Conservation (phyloP, 345 rosid genomes). For the Microcos paniculata region DNA sequence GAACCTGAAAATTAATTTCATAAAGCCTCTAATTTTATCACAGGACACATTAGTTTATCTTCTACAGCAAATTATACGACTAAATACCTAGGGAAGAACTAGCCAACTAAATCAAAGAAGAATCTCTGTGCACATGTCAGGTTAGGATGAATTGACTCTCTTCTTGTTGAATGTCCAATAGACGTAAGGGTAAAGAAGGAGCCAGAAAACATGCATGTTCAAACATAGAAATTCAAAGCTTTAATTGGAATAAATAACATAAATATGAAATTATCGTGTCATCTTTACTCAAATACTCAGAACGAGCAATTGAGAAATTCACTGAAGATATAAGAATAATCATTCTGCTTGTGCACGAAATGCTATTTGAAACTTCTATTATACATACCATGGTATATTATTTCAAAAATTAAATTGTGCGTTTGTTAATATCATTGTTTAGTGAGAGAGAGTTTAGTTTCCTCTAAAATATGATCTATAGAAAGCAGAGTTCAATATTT, state of each 20-base stretch:
- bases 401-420: background rate
- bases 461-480: background rate
- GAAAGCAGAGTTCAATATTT: background rate
- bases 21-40: background rate
- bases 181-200: background rate
- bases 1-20: background rate
- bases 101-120: background rate
- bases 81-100: background rate
- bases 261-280: background rate
- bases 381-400: background rate
- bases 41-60: background rate
- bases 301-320: background rate
- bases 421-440: background rate
- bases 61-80: background rate
- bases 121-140: background rate
- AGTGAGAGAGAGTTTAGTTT: background rate
- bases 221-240: background rate
- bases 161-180: background rate
- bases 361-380: background rate
- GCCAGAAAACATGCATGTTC: background rate
- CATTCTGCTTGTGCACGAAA: background rate
- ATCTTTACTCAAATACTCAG: background rate
- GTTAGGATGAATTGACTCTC: background rate
- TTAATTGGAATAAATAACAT: background rate
- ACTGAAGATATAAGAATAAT: background rate